A percentile compares a stretch with the other conserved stretches of the same genome.
Conservation (phyloP, 2,329 filamentous ascomycete species). For the Camillea tinctor region DNA sequence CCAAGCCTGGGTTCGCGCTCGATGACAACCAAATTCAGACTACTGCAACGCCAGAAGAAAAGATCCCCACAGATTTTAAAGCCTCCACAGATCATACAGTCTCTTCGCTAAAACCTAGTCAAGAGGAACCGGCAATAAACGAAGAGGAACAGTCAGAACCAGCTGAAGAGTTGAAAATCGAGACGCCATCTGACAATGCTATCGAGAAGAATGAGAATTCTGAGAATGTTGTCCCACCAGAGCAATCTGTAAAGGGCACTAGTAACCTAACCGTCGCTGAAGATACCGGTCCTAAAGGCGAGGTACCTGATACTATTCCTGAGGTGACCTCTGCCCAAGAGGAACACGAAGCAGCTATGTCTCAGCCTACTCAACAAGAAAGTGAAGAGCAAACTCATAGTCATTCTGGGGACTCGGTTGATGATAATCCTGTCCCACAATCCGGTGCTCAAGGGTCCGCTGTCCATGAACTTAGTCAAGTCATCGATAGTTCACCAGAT, state of each 20-base stretch:
- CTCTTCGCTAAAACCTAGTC: background rate
- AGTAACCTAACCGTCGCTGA: too few species aligned
- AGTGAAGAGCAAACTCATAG: background rate
- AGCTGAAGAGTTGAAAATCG: background rate
- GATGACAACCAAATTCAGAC: background rate
- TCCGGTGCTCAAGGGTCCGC: background rate
- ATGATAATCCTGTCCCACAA: too few species aligned
- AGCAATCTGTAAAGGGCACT: background rate
- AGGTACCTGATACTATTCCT: too few species aligned
- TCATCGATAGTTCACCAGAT: background rate
- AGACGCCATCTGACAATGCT: background rate
- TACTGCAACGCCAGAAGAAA: background rate
- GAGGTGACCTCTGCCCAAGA: background rate
- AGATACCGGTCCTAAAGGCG: too few species aligned
- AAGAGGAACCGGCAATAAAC: background rate
- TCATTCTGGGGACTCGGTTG: background rate
- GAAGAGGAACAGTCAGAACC: background rate
- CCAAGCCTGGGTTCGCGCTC: background rate
- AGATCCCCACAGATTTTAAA: background rate
- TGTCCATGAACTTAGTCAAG: background rate
- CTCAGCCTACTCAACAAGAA: background rate
- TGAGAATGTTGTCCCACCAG: background rate
- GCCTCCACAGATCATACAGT: background rate
- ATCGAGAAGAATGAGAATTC: background rate
- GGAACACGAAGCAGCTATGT: background rate